These are phyloP conservation scores for Fusarium compactum DNA, from an alignment of 2,329 filamentous ascomycete genomes.

Conservation along the genomic window DNA sequence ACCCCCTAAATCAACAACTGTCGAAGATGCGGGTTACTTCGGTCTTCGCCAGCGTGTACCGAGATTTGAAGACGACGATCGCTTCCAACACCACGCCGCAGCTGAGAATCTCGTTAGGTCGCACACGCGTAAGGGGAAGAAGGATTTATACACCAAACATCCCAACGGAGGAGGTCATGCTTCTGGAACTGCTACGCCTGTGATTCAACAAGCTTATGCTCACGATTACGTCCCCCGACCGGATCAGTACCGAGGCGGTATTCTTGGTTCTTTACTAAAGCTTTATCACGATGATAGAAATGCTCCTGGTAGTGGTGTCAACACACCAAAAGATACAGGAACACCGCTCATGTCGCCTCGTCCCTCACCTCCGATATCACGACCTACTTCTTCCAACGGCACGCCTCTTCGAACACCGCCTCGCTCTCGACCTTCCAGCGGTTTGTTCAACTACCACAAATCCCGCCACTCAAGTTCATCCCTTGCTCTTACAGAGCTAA, in stretches of 20 bases:
- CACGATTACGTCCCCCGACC: slow-evolving; percentile 74
- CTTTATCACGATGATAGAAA: slow-evolving; percentile 68
- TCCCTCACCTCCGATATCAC: slow-evolving; percentile 56
- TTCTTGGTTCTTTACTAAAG: slow-evolving; percentile 78
- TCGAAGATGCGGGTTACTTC: slow-evolving; percentile 38
- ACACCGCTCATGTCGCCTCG: slow-evolving; percentile 58
- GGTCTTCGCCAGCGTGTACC: slow-evolving; percentile 42
- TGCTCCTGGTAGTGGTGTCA: slow-evolving; percentile 54
- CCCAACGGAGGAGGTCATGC: slow-evolving; percentile 39
- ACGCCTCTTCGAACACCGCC: slow-evolving; percentile 48
- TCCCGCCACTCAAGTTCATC: slow-evolving; percentile 58
- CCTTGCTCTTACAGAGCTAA: slow-evolving; percentile 62
- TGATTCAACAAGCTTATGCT: slow-evolving; percentile 62
- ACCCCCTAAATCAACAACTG: slow-evolving; percentile 24
- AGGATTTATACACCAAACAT: slow-evolving; percentile 50
- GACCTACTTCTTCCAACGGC: slow-evolving; percentile 55
- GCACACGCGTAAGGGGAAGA: slow-evolving; percentile 49
- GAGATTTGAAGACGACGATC: slow-evolving; percentile 33
- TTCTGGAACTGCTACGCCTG: slow-evolving; percentile 55
- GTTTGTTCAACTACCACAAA: slow-evolving; percentile 58
- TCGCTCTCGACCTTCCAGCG: slow-evolving; percentile 53
- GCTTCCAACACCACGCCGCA: slow-evolving; percentile 44
- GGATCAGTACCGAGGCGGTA: slow-evolving; percentile 76
- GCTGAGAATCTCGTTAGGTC: slow-evolving; percentile 54
- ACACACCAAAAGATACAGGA: slow-evolving; percentile 56